Conservation (phyloP, 2,329 filamentous ascomycete genomes). For the Ceratocystis colombiana region DNA sequence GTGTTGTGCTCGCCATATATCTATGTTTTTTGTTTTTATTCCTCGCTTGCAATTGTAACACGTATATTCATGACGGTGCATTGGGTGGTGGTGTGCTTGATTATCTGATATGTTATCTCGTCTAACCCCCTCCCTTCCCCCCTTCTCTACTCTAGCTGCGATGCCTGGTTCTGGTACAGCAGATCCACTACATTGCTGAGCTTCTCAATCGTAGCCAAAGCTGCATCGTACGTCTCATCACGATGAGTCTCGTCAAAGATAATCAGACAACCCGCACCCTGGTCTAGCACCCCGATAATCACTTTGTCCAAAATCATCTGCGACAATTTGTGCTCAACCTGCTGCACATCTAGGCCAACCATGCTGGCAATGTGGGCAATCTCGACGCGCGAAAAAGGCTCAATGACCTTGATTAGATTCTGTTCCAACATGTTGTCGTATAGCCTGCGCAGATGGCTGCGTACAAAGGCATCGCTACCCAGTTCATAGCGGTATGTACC, state of each 20-base stretch:
- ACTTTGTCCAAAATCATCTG: constrained; percentile 99
- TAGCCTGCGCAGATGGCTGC: constrained; percentile 85
- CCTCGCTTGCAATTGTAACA: neutral
- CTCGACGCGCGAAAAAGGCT: constrained; percentile 94
- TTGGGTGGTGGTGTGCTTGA: constrained; percentile 13
- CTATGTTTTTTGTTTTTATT: neutral
- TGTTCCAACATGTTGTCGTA: constrained; percentile 99
- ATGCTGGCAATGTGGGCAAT: constrained; percentile 95
- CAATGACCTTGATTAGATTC: constrained; percentile 98
- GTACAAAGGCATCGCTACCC: constrained; percentile 89
- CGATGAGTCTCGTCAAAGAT: constrained; percentile 92
- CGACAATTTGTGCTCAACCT: constrained; percentile 94
- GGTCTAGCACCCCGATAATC: constrained; percentile 92
- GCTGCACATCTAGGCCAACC: constrained; percentile 89
- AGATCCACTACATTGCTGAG: constrained; percentile 94
- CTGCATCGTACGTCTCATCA: constrained; percentile 88
- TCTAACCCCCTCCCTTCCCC: neutral
- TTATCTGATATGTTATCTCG: constrained; percentile 10
- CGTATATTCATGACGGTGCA: constrained; percentile 19
- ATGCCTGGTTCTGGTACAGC: constrained; percentile 95
- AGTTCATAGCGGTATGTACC: constrained; percentile 87
- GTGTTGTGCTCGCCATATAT: neutral
- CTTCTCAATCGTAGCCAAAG: constrained; percentile 91
- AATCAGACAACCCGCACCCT: constrained; percentile 94
- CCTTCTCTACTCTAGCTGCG: constrained; percentile 67